Conservation (phyloP, 257 asterid genomes). For the Fraxinus pennsylvanica region DNA sequence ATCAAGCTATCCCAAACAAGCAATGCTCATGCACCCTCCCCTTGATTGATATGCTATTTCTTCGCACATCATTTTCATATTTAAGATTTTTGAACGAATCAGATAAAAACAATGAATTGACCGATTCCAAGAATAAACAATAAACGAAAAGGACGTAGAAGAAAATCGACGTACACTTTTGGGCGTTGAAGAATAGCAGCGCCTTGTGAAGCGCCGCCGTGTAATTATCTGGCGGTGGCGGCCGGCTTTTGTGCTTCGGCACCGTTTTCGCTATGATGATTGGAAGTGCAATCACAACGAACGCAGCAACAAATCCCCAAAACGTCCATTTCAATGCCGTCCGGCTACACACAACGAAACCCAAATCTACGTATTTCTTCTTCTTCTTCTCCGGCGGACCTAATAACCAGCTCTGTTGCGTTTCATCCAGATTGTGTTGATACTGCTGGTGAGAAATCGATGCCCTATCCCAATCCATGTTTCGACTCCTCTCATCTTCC, state of each 20-base stretch:
- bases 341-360: slow-evolving; percentile 61
- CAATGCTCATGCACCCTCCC: not conserved
- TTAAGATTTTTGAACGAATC: not conserved
- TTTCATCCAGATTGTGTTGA: slow-evolving; percentile 55
- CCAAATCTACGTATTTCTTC: slow-evolving; percentile 76
- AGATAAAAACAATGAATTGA: not conserved
- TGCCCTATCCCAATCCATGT: slow-evolving; percentile 66
- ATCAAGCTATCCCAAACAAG: too few relatives aligned
- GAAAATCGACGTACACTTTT: slow-evolving; percentile 66
- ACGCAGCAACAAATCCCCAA: slow-evolving; percentile 35
- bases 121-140: not conserved
- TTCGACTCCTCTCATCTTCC: slow-evolving; percentile 54
- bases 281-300: slow-evolving; percentile 64
- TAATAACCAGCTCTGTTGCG: slow-evolving; percentile 85
- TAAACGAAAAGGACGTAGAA: not conserved
- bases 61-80: not conserved
- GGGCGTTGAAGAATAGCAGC: slow-evolving; percentile 89
- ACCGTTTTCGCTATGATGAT: slow-evolving; percentile 44
- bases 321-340: slow-evolving; percentile 57
- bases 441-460: slow-evolving; percentile 44
- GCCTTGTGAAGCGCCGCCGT: slow-evolving; percentile 65
- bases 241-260: slow-evolving; percentile 47
- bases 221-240: slow-evolving; percentile 71
- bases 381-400: slow-evolving; percentile 71
- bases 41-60: not conserved